These are phyloP conservation scores for Phytopythium litorale DNA, from an alignment of 352 stramenopile genomes.

Conservation along the genomic window DNA sequence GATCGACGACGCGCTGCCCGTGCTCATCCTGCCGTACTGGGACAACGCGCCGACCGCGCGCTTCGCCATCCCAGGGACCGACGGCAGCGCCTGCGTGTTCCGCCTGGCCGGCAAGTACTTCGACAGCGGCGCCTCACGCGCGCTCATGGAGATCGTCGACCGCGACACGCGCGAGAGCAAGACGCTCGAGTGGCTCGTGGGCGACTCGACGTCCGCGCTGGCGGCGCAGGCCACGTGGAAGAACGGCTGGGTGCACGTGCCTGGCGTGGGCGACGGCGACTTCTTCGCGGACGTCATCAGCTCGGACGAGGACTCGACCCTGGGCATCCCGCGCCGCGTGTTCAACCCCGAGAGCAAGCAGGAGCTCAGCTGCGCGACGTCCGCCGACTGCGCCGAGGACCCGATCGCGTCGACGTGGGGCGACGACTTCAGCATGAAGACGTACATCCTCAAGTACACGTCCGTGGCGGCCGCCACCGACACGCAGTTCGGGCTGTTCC, in stretches of 20 bases:
- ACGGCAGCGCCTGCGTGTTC: slow-evolving; percentile 42
- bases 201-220: neutral
- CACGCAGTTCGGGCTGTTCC: slow-evolving; percentile 33
- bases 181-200: slow-evolving; percentile 32
- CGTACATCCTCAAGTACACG: slow-evolving; percentile 13
- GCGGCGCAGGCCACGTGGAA: slow-evolving; percentile 20
- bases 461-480: slow-evolving; percentile 28
- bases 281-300: slow-evolving; percentile 39
- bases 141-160: slow-evolving; percentile 17
- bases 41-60: slow-evolving; percentile 24
- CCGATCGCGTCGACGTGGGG: slow-evolving; percentile 12
- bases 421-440: slow-evolving; percentile 19
- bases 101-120: slow-evolving; percentile 30
- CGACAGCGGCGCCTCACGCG: slow-evolving; percentile 11
- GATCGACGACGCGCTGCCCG: slow-evolving; percentile 28
- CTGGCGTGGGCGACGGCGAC: slow-evolving; percentile 9
- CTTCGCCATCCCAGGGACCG: slow-evolving; percentile 23
- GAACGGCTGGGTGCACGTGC: slow-evolving; percentile 33
- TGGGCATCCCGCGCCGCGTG: slow-evolving; percentile 22
- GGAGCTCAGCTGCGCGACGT: slow-evolving; percentile 25
- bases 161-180: slow-evolving; percentile 21
- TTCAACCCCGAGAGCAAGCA: slow-evolving; percentile 30
- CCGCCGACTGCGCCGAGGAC: slow-evolving; percentile 9
- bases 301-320: slow-evolving; percentile 15
- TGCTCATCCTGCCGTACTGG: slow-evolving; percentile 45